Evolutionary conservation across 345 rosid genomes (phyloP).

Genomic region (Triadica sebifera): DNA sequence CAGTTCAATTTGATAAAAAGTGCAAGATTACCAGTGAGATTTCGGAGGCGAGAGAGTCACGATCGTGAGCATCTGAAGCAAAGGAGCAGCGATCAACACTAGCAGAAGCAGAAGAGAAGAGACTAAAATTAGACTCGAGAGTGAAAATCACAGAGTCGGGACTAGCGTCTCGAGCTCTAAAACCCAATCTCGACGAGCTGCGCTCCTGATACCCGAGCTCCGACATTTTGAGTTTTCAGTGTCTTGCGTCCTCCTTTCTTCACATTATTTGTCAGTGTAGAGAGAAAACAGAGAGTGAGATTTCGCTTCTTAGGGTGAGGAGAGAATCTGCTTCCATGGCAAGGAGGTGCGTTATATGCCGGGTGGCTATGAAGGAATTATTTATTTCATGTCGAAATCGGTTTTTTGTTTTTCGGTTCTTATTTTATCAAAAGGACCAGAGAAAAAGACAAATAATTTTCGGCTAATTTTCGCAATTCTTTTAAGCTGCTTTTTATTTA

Average conservation of each 20-base stretch:
- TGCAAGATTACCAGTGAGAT: conserved; percentile 49
- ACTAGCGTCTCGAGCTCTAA: conserved; percentile 60
- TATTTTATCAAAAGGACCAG: neutral
- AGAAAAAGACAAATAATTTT: conserved; percentile 7
- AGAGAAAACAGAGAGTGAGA: conserved; percentile 4
- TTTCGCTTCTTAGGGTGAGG: neutral
- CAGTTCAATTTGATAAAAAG: neutral
- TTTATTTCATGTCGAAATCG: neutral
- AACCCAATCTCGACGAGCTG: conserved; percentile 35
- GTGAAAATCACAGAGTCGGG: conserved; percentile 87
- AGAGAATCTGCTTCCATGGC: conserved; percentile 5
- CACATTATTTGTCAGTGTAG: conserved; percentile 7
- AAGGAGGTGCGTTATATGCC: neutral
- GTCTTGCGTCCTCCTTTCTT: neutral
- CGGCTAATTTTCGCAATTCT: neutral
- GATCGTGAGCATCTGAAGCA: conserved; percentile 73
- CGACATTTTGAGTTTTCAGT: conserved; percentile 35
- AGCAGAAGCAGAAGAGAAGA: conserved; percentile 85
- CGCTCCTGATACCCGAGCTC: conserved; percentile 37
- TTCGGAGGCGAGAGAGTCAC: conserved; percentile 64
- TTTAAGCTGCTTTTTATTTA: neutral
- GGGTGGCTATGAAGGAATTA: neutral
- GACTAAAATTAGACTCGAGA: conserved; percentile 73
- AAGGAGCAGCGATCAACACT: conserved; percentile 91
- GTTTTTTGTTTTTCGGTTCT: neutral